Conservation (phyloP, 2,329 filamentous ascomycete genomes). For the Aspergillus sp. region DNA sequence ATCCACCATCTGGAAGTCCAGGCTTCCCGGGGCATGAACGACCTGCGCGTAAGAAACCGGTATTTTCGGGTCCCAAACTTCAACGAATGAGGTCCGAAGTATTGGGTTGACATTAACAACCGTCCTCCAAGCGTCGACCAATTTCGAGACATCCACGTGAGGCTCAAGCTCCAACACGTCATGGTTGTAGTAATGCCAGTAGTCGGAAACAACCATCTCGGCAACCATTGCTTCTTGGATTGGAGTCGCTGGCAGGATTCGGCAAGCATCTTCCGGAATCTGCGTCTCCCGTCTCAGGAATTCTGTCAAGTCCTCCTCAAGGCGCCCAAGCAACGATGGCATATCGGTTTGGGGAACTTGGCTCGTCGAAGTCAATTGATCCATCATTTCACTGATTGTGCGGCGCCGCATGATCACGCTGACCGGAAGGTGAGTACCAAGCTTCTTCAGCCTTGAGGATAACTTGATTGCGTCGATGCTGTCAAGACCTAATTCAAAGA, state of each 20-base stretch:
- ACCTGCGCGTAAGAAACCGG: slow-evolving; percentile 49
- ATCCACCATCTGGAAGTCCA: slow-evolving; percentile 27
- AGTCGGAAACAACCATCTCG: slow-evolving; percentile 68
- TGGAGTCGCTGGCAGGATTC: slow-evolving; percentile 65
- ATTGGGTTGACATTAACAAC: slow-evolving; percentile 58
- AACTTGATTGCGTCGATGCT: slow-evolving; percentile 88
- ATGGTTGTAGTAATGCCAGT: slow-evolving; percentile 74
- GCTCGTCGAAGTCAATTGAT: slow-evolving; percentile 10
- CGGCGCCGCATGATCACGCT: slow-evolving; percentile 66
- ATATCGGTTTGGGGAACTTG: slow-evolving; percentile 15
- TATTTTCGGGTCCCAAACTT: slow-evolving; percentile 53
- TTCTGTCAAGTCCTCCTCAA: slow-evolving; percentile 25
- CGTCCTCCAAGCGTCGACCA: slow-evolving; percentile 53
- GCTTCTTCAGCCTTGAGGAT: slow-evolving; percentile 58
- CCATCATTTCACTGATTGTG: slow-evolving; percentile 55
- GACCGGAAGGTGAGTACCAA: slow-evolving; percentile 54
- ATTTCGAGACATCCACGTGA: slow-evolving; percentile 44
- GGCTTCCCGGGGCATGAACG: slow-evolving; percentile 24
- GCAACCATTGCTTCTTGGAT: slow-evolving; percentile 80
- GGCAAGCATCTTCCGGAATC: slow-evolving; percentile 40
- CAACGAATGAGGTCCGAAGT: slow-evolving; percentile 63
- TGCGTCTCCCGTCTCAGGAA: slow-evolving; percentile 21
- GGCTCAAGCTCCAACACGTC: slow-evolving; percentile 58
- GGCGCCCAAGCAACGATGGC: slow-evolving; percentile 7
- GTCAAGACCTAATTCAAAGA: slow-evolving; percentile 78